A percentile compares a stretch with the other conserved stretches of the same genome.
Evolutionary conservation across 148 eudicot genomes (phyloP).

Genomic region (Silene uniflora): DNA sequence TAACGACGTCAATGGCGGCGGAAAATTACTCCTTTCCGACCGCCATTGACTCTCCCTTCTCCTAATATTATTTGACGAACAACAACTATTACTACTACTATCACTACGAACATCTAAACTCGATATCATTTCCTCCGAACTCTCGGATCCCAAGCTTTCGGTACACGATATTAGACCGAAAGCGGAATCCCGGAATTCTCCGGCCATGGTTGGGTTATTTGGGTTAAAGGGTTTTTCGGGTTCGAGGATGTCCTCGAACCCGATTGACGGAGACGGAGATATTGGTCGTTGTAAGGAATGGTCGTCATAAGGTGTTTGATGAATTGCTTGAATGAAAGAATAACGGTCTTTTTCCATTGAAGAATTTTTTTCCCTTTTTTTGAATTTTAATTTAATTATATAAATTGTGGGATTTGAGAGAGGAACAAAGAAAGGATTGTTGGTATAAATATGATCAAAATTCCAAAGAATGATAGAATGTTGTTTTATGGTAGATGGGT

Average conservation of each 20-base stretch:
- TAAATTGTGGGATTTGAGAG: background rate
- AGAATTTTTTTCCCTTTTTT: background rate
- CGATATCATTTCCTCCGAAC: conserved; percentile 43
- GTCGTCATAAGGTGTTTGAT: conserved; percentile 25
- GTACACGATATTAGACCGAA: conserved; percentile 51
- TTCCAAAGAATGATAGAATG: conserved; percentile 7
- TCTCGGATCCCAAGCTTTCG: conserved; percentile 64
- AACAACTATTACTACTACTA: background rate
- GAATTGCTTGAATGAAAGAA: conserved; percentile 21
- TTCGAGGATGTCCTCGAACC: background rate
- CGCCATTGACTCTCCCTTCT: conserved; percentile 8
- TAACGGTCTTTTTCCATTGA: conserved; percentile 3
- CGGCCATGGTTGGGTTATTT: background rate
- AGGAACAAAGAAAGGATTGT: background rate
- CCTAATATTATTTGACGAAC: background rate
- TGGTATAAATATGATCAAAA: conserved; percentile 22
- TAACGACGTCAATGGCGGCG: conserved; percentile 59
- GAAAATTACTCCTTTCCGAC: conserved; percentile 29
- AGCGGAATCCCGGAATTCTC: background rate
- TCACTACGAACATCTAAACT: conserved; percentile 22
- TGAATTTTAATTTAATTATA: background rate
- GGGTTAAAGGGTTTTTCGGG: background rate
- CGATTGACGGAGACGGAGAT: too few species aligned
- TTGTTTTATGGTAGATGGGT: background rate
- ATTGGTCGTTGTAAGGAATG: background rate